These are phyloP conservation scores for Suillus decipiens DNA, from an alignment of 768 basidiomycete genomes.

Conservation along the genomic window DNA sequence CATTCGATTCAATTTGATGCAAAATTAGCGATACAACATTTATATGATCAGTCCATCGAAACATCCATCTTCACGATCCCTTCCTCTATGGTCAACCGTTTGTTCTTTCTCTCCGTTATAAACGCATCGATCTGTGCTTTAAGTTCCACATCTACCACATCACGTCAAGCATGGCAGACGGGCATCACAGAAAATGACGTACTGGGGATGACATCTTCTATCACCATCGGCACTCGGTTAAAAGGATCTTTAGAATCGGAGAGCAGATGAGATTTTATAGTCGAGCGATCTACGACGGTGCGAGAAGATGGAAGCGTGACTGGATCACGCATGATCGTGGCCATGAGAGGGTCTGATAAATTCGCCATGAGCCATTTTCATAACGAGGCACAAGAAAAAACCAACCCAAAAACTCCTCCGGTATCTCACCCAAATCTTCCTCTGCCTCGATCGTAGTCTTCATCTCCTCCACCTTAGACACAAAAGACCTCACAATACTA, in stretches of 20 bases:
- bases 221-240: constrained; percentile 80
- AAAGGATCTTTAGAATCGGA: constrained; percentile 95
- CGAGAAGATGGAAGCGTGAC: constrained; percentile 86
- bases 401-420: constrained; percentile 93
- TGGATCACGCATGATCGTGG: constrained; percentile 92
- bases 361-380: constrained; percentile 2
- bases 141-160: constrained; percentile 58
- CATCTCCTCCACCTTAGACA: constrained; percentile 80
- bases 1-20: neutral
- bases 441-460: constrained; percentile 83
- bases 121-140: constrained; percentile 76
- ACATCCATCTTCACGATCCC: constrained; percentile 37
- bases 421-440: constrained; percentile 89
- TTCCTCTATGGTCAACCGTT: constrained; percentile 27
- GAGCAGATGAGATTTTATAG: constrained; percentile 92
- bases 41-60: constrained; percentile 21
- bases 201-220: constrained; percentile 83
- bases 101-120: constrained; percentile 55
- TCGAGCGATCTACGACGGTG: constrained; percentile 79
- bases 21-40: constrained; percentile 15
- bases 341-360: constrained; percentile 80
- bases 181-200: constrained; percentile 23
- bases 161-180: constrained; percentile 12
- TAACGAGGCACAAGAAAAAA: constrained; percentile 8
- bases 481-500: constrained; percentile 65